These are phyloP conservation scores for Sporothrix humicola DNA, from an alignment of 2,329 filamentous ascomycete genomes.

Conservation along the genomic window DNA sequence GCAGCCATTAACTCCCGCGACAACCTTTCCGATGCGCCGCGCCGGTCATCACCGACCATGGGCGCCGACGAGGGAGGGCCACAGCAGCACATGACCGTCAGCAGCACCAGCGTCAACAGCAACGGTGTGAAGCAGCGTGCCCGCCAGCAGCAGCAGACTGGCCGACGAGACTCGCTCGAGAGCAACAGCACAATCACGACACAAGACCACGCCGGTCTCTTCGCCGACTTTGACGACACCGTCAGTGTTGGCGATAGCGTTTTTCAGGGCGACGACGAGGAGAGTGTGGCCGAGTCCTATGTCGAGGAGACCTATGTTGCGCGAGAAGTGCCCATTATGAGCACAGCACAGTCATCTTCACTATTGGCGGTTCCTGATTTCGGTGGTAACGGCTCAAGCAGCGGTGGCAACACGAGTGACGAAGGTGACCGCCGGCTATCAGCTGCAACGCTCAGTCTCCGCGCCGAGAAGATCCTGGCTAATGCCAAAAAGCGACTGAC, in stretches of 20 bases:
- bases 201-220: conserved; percentile 54
- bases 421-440: conserved; percentile 37
- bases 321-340: conserved; percentile 41
- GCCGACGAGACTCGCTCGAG: conserved; percentile 61
- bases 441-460: conserved; percentile 71
- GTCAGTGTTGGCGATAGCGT: conserved; percentile 68
- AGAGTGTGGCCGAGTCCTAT: conserved; percentile 66
- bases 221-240: conserved; percentile 67
- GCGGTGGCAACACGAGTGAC: conserved; percentile 55
- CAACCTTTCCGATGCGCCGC: conserved; percentile 43
- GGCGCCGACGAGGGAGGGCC: conserved; percentile 44
- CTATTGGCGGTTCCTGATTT: conserved; percentile 38
- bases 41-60: conserved; percentile 54
- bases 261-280: conserved; percentile 71
- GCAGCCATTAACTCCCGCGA: conserved; percentile 40
- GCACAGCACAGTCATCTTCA: conserved; percentile 10
- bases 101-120: neutral
- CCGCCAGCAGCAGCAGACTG: conserved; percentile 42
- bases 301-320: conserved; percentile 51
- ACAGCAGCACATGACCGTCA: neutral
- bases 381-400: conserved; percentile 33
- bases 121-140: conserved; percentile 53
- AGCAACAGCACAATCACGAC: conserved; percentile 66
- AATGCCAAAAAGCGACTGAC: conserved; percentile 90
- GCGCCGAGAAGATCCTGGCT: conserved; percentile 87